phyloP scores from a whole-genome alignment of 2,329 filamentous ascomycete species.

The Aspergillus bombycis region DNA sequence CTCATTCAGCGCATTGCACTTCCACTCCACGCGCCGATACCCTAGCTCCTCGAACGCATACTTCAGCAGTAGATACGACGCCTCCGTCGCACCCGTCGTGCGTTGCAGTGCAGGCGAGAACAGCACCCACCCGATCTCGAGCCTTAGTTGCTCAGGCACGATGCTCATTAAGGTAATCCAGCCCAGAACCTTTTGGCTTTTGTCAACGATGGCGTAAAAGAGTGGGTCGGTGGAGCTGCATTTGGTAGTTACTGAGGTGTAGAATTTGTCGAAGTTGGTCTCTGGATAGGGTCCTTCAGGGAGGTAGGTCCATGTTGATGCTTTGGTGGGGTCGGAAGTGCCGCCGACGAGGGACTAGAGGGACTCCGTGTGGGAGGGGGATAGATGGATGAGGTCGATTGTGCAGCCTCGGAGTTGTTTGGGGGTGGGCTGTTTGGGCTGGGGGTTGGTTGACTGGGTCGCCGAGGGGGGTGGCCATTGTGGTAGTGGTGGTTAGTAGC shows the following conservation, averaged over 20 bases:
- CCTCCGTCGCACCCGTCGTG: not conserved
- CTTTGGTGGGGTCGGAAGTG: not conserved
- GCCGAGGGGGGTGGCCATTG: not conserved
- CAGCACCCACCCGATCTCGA: conserved; percentile 3
- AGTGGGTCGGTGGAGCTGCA: not conserved
- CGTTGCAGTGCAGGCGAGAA: conserved; percentile 4
- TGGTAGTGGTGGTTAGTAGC: not conserved
- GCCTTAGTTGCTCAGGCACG: not conserved
- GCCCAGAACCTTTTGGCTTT: not conserved
- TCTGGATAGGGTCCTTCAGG: not conserved
- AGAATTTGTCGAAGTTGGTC: not conserved
- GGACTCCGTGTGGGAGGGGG: not conserved
- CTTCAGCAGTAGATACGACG: conserved; percentile 43
- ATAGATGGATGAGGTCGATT: not conserved
- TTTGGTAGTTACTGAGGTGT: not conserved
- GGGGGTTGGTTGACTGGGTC: not conserved
- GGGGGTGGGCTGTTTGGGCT: not conserved
- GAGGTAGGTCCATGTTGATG: not conserved
- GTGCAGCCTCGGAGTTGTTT: not conserved
- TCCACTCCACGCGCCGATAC: conserved; percentile 66
- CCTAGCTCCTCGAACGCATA: conserved; percentile 58
- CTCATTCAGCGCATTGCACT: conserved; percentile 61
- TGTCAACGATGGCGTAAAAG: not conserved
- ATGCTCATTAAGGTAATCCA: conserved; percentile 2
- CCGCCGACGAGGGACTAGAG: not conserved